Evolutionary conservation across 306 rosid genomes (phyloP), one percentile per base, ranked within the genome.

Genomic region (Astragalus membranaceus): DNA sequence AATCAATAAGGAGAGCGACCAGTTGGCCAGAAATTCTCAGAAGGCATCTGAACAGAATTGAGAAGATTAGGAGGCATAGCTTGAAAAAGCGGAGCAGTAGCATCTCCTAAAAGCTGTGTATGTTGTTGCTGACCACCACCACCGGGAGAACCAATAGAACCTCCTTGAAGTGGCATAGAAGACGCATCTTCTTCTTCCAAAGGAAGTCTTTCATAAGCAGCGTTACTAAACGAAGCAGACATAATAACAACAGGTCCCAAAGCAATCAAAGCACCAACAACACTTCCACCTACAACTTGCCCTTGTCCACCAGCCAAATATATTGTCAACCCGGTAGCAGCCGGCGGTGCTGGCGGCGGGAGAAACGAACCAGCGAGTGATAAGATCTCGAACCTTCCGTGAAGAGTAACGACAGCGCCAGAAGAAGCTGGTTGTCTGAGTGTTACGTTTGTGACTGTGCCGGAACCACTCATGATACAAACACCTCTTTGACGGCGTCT

Each of bases 181-280:
- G 83, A 78, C 12, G 84, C 70, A 6, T 94, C 97, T 3, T 91
- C 97, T 0, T 95, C 99, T 52, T 95, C 99, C 76, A 95, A 70
- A 0, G 99, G 97, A 3, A 95, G 96, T 64, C 99, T 80, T 77
- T 95, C 99, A 10, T 95, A 95, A 0, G 97, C 99, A 0, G 99
- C 99, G 95, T 95, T 95, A 48, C 99, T 89, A 57, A 95, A 95
- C 0, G 97, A 95, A 17, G 97, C 99, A 0, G 97, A 92, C 92
- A 95, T 95, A 32, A 95, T 85, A 2, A 95, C 97, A 16, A 95
- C 99, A 0, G 99, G 95, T 0, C 99, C 99, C 0, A 97, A 85
- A 11, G 99, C 99, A 54, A 79, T 67, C 0, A 95, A 77, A 0
- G 89, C 79, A 10, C 97, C 99, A 0, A 86, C 96, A 2, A 89